Conservation (phyloP, 805 yeast species). For the Myxozyma mucilagina region DNA sequence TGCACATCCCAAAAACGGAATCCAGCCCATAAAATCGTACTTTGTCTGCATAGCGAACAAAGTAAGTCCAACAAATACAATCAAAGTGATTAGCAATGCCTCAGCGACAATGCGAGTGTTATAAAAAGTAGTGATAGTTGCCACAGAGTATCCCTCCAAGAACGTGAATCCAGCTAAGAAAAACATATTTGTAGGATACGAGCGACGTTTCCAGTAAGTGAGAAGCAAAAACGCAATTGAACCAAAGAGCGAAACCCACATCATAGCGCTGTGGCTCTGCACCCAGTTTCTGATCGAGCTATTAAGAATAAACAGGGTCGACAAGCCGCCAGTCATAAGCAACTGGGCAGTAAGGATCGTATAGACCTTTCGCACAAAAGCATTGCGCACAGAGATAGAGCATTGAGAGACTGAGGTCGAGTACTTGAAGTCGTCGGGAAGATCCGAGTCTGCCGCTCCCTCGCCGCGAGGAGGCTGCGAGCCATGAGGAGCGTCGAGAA, state of each 20-base stretch:
- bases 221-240: conserved; percentile 66
- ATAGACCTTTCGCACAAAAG: conserved; percentile 78
- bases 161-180: conserved; percentile 67
- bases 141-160: conserved; percentile 71
- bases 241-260: conserved; percentile 57
- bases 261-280: conserved; percentile 57
- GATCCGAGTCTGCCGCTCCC: conserved; percentile 23
- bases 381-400: conserved; percentile 69
- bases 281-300: conserved; percentile 55
- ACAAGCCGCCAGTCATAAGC: conserved; percentile 58
- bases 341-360: conserved; percentile 67
- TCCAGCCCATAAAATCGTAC: conserved; percentile 72
- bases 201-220: conserved; percentile 60
- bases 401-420: conserved; percentile 76
- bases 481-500: conserved; percentile 19
- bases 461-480: conserved; percentile 10
- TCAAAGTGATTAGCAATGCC: conserved; percentile 66
- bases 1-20: conserved; percentile 56
- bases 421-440: conserved; percentile 71
- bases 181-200: conserved; percentile 66
- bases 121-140: conserved; percentile 61
- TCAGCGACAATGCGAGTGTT: conserved; percentile 66
- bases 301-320: conserved; percentile 51
- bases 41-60: conserved; percentile 73
- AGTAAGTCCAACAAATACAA: conserved; percentile 76